phyloP scores from a whole-genome alignment of 176 grass and related monocot genomes.

The Themeda triandra region DNA sequence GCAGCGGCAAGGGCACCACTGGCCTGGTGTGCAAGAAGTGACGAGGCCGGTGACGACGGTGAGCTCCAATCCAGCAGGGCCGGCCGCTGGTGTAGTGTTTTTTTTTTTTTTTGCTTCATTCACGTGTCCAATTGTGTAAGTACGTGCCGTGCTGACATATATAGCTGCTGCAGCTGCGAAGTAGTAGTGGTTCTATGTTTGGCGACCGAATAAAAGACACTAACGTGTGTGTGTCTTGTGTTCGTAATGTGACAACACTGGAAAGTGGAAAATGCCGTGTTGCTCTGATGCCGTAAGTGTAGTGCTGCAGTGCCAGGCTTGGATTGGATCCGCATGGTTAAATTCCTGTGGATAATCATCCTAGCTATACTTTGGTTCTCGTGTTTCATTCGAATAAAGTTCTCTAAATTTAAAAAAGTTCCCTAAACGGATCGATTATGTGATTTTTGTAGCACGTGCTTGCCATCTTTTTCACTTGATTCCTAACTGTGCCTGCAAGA shows the following conservation, averaged over 20 bases:
- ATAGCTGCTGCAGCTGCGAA: constrained; percentile 12
- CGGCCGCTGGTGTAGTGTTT: neutral
- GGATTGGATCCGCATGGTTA: no score
- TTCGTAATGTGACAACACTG: neutral
- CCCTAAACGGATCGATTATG: neutral
- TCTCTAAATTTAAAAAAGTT: neutral
- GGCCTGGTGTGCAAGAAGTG: constrained; percentile 62
- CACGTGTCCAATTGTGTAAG: neutral
- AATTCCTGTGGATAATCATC: no score
- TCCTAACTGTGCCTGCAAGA: constrained; percentile 13
- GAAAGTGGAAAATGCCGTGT: neutral
- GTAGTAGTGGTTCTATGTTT: neutral
- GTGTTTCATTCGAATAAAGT: neutral
- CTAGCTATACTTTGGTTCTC: neutral
- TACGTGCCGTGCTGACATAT: constrained; percentile 3
- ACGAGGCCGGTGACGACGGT: neutral
- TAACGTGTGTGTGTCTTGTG: constrained; percentile 2
- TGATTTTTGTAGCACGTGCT: neutral
- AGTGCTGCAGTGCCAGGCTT: neutral
- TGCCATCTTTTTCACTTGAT: neutral
- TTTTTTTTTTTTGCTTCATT: neutral
- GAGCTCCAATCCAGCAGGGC: neutral
- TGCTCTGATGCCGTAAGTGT: neutral
- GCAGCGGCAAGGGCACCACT: constrained; percentile 29
- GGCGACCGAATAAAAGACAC: constrained; percentile 21